Base-by-base conservation (phyloP, 2,329 filamentous ascomycete species). In the Parasarocladium wereldwijsianum region DNA sequence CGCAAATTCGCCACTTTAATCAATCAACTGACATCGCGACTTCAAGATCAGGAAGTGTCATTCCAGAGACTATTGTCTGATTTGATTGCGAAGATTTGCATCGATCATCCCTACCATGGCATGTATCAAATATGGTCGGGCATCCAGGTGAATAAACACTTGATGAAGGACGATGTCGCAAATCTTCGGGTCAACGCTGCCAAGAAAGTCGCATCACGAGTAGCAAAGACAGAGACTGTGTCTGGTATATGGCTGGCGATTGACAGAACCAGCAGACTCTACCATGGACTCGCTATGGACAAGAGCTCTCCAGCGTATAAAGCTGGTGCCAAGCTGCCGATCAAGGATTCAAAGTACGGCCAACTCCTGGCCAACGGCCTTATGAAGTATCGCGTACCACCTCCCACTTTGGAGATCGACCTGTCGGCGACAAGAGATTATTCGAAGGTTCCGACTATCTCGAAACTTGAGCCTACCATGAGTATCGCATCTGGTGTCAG, bases 111-210 rank as follows among this genome's bases (percentile, higher is more conserved):
- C 0, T 93, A 86, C 50, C 92, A 98, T 47, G 85, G 85, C 28
- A 87, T 96, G 75, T 93, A 98, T 49, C 86, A 96, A 42, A 83
- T 98, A 24, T 94, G 87, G 62, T 82, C 86, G 3, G 76, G 79
- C 14, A 75, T 71, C 25, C 80, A 76, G 42, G 73, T 69, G 31
- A n/a, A n/a, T n/a, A 76, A 74, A 35, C 68, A 66, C 29, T 74
- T 76, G 41, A 64, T 63, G 31, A 76, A 79, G 40, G 87, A 94
- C 40, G 71, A 79, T 23, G 69, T 78, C 4, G 80, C 82, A 1
- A 58, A 75, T 13, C 77, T 79, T 4, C 75, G 90, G 28, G 73
- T 78, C 42, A 66, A 64, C 37, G 85, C 86, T 10, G 84, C 85
- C 2, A 69, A 66, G 20, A 66, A 61, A 27, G 64, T 96, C 19